A percentile compares a stretch with the other conserved stretches of the same genome.
These are phyloP conservation scores for Zygosaccharomyces bisporus DNA, from an alignment of 805 yeast species.

Conservation along the genomic window DNA sequence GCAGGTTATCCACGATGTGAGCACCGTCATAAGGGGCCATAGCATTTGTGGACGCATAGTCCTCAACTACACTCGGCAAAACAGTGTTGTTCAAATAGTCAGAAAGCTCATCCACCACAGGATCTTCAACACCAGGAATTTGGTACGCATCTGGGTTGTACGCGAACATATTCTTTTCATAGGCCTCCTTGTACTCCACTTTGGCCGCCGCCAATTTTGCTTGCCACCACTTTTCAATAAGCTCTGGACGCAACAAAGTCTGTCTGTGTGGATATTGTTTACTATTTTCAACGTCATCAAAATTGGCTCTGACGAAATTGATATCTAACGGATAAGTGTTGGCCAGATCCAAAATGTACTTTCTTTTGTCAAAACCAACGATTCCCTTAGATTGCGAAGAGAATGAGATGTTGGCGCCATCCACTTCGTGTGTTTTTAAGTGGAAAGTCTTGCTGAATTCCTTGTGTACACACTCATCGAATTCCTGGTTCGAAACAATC, in stretches of 20 bases:
- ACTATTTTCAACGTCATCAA: constrained; percentile 37
- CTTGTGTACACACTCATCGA: constrained; percentile 52
- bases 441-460: constrained; percentile 71
- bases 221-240: constrained; percentile 87
- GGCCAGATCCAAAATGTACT: constrained; percentile 78
- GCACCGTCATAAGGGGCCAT: constrained; percentile 75
- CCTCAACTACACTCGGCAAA: constrained; percentile 54
- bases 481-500: constrained; percentile 49
- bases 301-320: constrained; percentile 61
- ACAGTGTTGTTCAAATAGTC: constrained; percentile 54
- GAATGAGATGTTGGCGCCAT: constrained; percentile 49
- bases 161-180: constrained; percentile 44
- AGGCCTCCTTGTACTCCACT: constrained; percentile 34
- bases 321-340: constrained; percentile 83
- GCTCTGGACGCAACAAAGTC: constrained; percentile 77
- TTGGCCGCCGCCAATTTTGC: constrained; percentile 49
- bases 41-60: constrained; percentile 44
- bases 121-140: constrained; percentile 42
- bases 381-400: constrained; percentile 84
- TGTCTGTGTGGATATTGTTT: constrained; percentile 79
- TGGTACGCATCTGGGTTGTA: constrained; percentile 79
- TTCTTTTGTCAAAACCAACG: constrained; percentile 77
- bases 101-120: constrained; percentile 61
- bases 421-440: constrained; percentile 61
- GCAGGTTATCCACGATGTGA: constrained; percentile 66